These are phyloP conservation scores for Solanum arcanum DNA, from an alignment of 257 asterid genomes.

Conservation along the genomic window DNA sequence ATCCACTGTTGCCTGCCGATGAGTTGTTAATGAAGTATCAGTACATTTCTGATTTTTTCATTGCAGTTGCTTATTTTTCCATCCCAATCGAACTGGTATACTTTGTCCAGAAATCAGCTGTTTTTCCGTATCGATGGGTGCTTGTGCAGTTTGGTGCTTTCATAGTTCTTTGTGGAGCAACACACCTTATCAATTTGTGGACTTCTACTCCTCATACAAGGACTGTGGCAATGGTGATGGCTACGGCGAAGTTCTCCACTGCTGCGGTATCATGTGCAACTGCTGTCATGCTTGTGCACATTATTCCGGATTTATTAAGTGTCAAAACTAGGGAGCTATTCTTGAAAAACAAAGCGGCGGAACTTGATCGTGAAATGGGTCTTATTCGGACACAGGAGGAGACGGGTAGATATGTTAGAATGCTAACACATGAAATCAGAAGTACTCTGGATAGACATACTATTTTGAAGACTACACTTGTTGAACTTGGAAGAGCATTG, in stretches of 20 bases:
- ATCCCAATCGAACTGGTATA: slow-evolving; percentile 91
- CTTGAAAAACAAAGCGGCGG: slow-evolving; percentile 90
- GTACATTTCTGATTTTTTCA: slow-evolving; percentile 92
- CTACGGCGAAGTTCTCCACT: slow-evolving; percentile 64
- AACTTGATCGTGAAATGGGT: slow-evolving; percentile 96
- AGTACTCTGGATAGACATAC: slow-evolving; percentile 98
- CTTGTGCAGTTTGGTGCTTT: slow-evolving; percentile 99
- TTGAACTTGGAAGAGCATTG: slow-evolving; percentile 85
- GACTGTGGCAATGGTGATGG: slow-evolving; percentile 88
- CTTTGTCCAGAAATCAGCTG: slow-evolving; percentile 94
- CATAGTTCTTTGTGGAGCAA: slow-evolving; percentile 96
- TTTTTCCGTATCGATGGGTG: slow-evolving; percentile 96
- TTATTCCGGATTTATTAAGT: slow-evolving; percentile 86
- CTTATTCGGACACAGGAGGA: slow-evolving; percentile 94
- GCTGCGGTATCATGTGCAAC: slow-evolving; percentile 96
- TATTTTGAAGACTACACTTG: slow-evolving; percentile 78
- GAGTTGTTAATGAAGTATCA: slow-evolving; percentile 92
- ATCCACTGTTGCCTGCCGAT: slow-evolving; percentile 88
- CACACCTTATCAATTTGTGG: slow-evolving; percentile 90
- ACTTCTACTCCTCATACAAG: slow-evolving; percentile 72
- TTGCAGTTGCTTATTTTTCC: slow-evolving; percentile 96
- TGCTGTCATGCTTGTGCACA: slow-evolving; percentile 92
- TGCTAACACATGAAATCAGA: slow-evolving; percentile 96
- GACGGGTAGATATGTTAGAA: slow-evolving; percentile 95
- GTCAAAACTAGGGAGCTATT: slow-evolving; percentile 92